Conservation (phyloP, 306 rosid species). For the Cicer yamashitae region DNA sequence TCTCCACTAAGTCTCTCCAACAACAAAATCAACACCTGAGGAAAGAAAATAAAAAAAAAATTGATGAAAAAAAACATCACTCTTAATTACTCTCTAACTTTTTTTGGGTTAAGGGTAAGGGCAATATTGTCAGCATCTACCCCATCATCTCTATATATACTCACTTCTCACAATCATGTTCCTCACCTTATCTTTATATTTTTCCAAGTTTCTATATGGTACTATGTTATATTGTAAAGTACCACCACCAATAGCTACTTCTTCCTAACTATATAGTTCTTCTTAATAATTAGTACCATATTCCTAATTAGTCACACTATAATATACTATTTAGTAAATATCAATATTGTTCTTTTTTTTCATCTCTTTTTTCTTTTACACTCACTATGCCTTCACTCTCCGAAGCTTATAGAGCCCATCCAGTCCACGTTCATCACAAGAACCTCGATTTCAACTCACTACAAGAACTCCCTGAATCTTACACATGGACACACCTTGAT, state of each 20-base stretch:
- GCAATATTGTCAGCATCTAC: slow-evolving; percentile 59
- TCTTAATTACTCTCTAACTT: not conserved
- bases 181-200: slow-evolving; percentile 43
- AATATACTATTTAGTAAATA: not conserved
- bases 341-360: not conserved
- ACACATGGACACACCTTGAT: slow-evolving; percentile 63
- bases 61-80: not conserved
- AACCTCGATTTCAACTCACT: slow-evolving; percentile 71
- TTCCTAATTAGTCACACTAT: not conserved
- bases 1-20: not conserved
- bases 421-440: slow-evolving; percentile 60
- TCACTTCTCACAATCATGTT: slow-evolving; percentile 49
- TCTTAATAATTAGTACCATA: not conserved
- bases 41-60: slow-evolving; percentile 9
- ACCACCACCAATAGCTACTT: slow-evolving; percentile 20
- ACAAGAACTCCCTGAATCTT: slow-evolving; percentile 75
- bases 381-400: slow-evolving; percentile 76
- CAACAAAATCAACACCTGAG: slow-evolving; percentile 41
- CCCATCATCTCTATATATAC: slow-evolving; percentile 66
- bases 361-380: not conserved
- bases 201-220: slow-evolving; percentile 40
- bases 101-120: slow-evolving; percentile 40
- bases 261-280: not conserved
- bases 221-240: slow-evolving; percentile 46
- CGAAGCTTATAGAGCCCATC: slow-evolving; percentile 69